These are phyloP conservation scores for Lunularia cruciata DNA, from an alignment of 225 moss, liverwort and hornwort species.

Conservation along the genomic window DNA sequence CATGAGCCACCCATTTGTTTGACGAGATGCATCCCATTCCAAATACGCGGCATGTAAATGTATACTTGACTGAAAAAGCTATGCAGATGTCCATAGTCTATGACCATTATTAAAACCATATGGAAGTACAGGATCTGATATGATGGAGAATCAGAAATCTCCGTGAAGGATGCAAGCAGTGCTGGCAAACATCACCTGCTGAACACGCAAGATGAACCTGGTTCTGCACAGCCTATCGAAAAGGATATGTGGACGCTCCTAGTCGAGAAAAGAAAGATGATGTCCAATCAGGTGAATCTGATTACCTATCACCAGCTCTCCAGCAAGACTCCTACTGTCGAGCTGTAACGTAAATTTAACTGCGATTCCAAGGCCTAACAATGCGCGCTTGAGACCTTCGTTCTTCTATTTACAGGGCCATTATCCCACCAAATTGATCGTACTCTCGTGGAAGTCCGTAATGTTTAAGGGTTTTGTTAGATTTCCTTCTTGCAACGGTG, in stretches of 20 bases:
- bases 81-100: too few species aligned
- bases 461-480: too few species aligned
- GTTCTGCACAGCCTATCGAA: not conserved
- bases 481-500: too few species aligned
- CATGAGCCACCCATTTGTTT: too few species aligned
- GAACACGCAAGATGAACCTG: not conserved
- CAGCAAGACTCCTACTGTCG: too few species aligned
- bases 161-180: not conserved
- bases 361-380: not conserved
- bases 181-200: not conserved
- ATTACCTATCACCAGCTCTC: too few species aligned
- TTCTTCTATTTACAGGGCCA: not conserved
- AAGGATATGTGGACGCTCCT: constrained; percentile 23
- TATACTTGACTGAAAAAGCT: too few species aligned
- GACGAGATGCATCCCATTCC: too few species aligned
- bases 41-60: too few species aligned
- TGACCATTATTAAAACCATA: too few species aligned
- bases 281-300: constrained; percentile 1
- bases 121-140: not conserved
- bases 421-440: too few species aligned
- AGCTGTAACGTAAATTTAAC: not conserved
- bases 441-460: not conserved
- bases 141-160: not conserved
- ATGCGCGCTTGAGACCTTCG: not conserved
- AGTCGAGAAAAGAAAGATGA: constrained; percentile 6